Evolutionary conservation across 2,329 filamentous ascomycete species (phyloP), one percentile per base, ranked within the genome.

Genomic region (Eutypa lata): DNA sequence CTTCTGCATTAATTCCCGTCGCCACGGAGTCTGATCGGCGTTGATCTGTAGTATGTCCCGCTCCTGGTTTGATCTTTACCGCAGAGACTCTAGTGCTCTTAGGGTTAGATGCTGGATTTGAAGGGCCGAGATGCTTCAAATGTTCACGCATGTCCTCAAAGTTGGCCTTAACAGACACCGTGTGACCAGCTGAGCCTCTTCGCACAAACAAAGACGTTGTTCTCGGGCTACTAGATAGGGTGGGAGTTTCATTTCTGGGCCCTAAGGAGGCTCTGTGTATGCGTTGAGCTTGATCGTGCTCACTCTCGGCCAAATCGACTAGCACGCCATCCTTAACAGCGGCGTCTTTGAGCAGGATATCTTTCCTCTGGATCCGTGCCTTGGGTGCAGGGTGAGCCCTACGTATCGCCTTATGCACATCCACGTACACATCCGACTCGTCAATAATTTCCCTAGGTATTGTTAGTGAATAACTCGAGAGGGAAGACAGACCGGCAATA

Each of bases 331-430:
- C 66, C 48, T 59, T 66, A 19, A 62, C 57, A 16, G 56, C 63
- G 13, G 58, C 61, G 26, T 67, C 60, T 31, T 63, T 70, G 31
- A 57, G 49, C 68, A 66, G 51, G 63, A 80, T 21, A 67, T 71
- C 53, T 64, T 66, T 58, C 28, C 72, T 67, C 38, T 71, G 68
- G 28, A 76, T 80, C 52, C 88, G 83, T 44, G 85, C 85, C 65
- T 90, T 88, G 1, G 93, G 93, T 2, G 92, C 91, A 1, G 91
- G 91, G 19, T 88, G 84, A 64, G 95, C 82, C 49, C 94, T 89
- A 53, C 94, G 86, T 61, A 99, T 97, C 21, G 94, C 94, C 75
- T 97, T 97, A 78, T 97, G 94, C 2, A 99, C 91, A 70, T 99
- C 94, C 58, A 99, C 88, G 65, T 96, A 99, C 11, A 99, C 94